These are phyloP conservation scores for Fallopia convolvulus DNA, from an alignment of 148 eudicot species.

Conservation along the genomic window DNA sequence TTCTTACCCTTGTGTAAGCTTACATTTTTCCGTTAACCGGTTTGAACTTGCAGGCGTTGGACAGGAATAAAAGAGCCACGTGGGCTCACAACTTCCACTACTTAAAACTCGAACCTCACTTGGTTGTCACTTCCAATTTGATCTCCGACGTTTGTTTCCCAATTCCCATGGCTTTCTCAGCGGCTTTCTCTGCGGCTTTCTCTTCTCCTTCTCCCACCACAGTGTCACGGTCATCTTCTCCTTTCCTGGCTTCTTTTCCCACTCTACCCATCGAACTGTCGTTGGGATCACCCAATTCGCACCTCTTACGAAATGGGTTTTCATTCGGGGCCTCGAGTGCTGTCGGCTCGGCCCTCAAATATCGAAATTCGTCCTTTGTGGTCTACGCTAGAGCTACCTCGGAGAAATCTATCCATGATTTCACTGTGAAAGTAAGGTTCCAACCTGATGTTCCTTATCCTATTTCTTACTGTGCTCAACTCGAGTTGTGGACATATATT, in stretches of 20 bases:
- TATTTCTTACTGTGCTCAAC: neutral
- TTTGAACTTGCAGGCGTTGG: neutral
- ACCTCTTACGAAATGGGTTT: conserved; percentile 29
- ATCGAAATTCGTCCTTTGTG: conserved; percentile 22
- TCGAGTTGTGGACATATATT: neutral
- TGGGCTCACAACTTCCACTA: neutral
- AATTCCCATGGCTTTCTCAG: no score
- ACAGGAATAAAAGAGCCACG: neutral
- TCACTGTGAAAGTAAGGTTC: conserved; percentile 59
- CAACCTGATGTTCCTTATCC: neutral
- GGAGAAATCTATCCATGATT: conserved; percentile 67
- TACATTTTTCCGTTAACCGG: no score
- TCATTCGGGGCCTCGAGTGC: conserved; percentile 36
- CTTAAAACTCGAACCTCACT: no score
- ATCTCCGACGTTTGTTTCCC: neutral
- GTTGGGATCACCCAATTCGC: conserved; percentile 41
- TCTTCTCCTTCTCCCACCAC: conserved; percentile 12
- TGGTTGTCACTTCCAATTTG: neutral
- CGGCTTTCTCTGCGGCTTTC: conserved; percentile 46
- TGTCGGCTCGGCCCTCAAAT: conserved; percentile 21
- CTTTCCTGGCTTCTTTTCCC: conserved; percentile 11
- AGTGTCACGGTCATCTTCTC: conserved; percentile 11
- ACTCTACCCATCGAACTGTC: conserved; percentile 22
- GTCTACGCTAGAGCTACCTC: conserved; percentile 73
- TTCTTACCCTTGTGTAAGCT: no score